Evolutionary conservation across 129 eudicot genomes (phyloP), one percentile per base, ranked within the genome.

Genomic region (Kitagawia praeruptora): DNA sequence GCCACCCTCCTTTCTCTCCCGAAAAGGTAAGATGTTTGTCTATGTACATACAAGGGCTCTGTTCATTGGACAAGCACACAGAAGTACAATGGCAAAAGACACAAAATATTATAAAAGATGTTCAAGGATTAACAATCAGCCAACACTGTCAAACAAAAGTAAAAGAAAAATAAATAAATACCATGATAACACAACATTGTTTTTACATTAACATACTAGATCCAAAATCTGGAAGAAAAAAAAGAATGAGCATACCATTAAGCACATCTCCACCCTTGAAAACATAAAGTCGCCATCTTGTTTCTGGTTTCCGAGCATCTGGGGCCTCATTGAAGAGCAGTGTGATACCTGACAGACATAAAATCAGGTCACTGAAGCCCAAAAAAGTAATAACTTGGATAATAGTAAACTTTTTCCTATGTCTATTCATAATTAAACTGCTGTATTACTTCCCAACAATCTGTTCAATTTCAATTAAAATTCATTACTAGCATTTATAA

Each of bases 1-100:
- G 97, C 98, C 75, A 95, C 96, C 82, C 96, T 90, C 84, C 98
- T 90, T 77, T 95, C 98, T 86, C 98, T 90, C 81, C 98, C 98
- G 79, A 95, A 95, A 41, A 95, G 97, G 86, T 95, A 95, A 81
- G 91, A 92, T 48, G 90, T 92, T 83, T 94, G 97, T 44, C 97
- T 96, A 89, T 95, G 98, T 78, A 95, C 92, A 81, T 95, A 95
- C 72, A 95, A 90, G 25, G 98, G 98, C 40, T 95, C 98, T 95
- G 89, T 86, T 83, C 77, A 76, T 21, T 34, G 61, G 49, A 41
- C 54, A 70, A 56, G 31, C 69, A 77, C 21, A 28, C 75, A 87
- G 80, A 48, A 77, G 58, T 63, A 45, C 48, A 74, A 46, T 25
- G 56, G 40, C 54, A 19, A 8, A 46, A 74, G 37, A 41, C 75